Evolutionary conservation across 2,329 filamentous ascomycete species (phyloP).

Genomic region (Exophiala mesophila): DNA sequence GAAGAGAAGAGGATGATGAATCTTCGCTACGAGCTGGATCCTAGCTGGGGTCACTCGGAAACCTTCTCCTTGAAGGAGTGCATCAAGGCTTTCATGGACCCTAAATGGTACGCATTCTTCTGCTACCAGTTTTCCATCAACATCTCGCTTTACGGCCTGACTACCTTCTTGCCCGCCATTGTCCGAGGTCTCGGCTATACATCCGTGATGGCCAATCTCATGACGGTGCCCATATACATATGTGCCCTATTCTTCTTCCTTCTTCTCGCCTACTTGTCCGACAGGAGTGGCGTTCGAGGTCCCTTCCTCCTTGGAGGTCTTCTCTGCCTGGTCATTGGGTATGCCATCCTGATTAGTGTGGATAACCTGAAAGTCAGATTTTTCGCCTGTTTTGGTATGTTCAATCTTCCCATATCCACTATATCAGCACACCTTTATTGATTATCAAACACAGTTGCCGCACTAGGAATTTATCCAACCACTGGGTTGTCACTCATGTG

Average conservation of each 20-base stretch:
- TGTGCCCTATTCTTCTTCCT: constrained; percentile 35
- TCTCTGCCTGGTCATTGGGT: constrained; percentile 31
- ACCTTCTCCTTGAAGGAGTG: constrained; percentile 37
- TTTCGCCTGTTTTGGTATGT: constrained; percentile 26
- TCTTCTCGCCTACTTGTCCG: constrained; percentile 52
- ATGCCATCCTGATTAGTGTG: constrained; percentile 29
- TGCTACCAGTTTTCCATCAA: constrained; percentile 39
- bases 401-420: neutral
- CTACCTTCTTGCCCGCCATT: constrained; percentile 34
- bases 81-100: constrained; percentile 35
- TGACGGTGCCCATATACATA: constrained; percentile 40
- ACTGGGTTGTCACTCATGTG: constrained; percentile 41
- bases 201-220: constrained; percentile 35
- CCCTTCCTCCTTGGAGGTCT: constrained; percentile 35
- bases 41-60: constrained; percentile 21
- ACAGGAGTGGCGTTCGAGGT: constrained; percentile 44
- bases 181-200: constrained; percentile 38
- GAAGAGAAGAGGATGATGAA: constrained; percentile 37
- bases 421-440: neutral
- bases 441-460: no score
- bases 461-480: constrained; percentile 29
- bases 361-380: constrained; percentile 30
- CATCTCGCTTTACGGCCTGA: constrained; percentile 40
- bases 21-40: constrained; percentile 31
- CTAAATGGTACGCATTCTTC: constrained; percentile 18